These are phyloP conservation scores for Sordariomycetes sp. DNA, from an alignment of 2,329 filamentous ascomycete genomes.

Conservation along the genomic window DNA sequence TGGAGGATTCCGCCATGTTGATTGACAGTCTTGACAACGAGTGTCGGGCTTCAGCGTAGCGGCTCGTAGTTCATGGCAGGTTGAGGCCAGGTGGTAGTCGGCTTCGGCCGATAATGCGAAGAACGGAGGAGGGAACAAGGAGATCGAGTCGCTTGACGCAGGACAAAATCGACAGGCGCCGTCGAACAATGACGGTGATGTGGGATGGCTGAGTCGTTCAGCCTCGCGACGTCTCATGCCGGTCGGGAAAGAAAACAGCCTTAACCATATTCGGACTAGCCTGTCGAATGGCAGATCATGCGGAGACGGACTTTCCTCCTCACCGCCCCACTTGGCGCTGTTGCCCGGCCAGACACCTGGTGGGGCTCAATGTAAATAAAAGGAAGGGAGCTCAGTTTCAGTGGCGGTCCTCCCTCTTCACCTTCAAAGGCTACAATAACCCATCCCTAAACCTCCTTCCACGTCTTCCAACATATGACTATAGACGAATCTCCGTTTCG, in stretches of 20 bases:
- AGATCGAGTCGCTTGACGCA: no score
- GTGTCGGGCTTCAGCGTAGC: no score
- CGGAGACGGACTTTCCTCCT: constrained; percentile 9
- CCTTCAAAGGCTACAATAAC: no score
- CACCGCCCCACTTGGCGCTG: constrained; percentile 10
- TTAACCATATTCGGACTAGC: background rate
- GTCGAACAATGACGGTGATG: no score
- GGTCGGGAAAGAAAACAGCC: background rate
- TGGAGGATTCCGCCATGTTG: constrained; percentile 5
- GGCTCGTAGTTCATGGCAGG: no score
- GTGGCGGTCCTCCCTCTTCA: constrained; percentile 10
- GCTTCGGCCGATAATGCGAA: background rate
- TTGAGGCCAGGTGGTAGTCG: background rate
- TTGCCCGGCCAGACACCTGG: constrained; percentile 24
- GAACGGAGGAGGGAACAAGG: background rate
- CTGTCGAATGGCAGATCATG: no score
- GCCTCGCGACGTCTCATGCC: no score
- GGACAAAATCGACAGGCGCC: no score
- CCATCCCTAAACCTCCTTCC: constrained; percentile 5
- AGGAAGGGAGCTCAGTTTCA: constrained; percentile 14
- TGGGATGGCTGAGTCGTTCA: no score
- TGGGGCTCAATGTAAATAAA: constrained; percentile 38
- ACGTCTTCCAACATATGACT: constrained; percentile 11
- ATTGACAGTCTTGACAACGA: background rate
- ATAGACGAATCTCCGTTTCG: constrained; percentile 13